Evolutionary conservation across 2,329 filamentous ascomycete species (phyloP), one percentile per base, ranked within the genome.

Genomic region (Fusarium pseudograminearum): DNA sequence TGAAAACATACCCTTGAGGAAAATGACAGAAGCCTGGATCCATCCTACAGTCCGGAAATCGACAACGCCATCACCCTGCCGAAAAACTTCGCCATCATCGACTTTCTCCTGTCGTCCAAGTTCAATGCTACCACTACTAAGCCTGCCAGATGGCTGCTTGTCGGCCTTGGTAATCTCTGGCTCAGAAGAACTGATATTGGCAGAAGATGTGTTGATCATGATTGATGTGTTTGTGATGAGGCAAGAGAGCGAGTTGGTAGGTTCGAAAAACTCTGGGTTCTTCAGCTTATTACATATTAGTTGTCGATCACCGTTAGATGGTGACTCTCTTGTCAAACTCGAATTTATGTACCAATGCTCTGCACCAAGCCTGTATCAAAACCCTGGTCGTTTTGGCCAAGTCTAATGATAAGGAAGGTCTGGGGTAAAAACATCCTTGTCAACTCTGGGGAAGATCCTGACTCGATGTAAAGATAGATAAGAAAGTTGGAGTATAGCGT

Each of bases 1-100:
- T 30, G 18, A 24, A 26, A 60, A 26, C 73, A 57, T 72, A 78
- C 79, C 72, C 71, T 84, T 83, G 24, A 83, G 73, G 61, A 85
- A 84, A 52, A 85, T 83, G 44, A 85, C 79, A 1, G 81, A 80
- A 3, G 83, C 82, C 36, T 82, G 80, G 28, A 82, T 74, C 83
- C 84, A 85, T 38, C 80, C 77, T 22, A 85, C 83, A 10, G 81
- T 84, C 28, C 83, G 78, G 58, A 85, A 85, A 57, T 84, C 78
- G 18, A 85, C 82, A 15, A 77, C 77, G 9, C 81, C 80, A 9
- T 80, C 75, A 4, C 77, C 77, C 28, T 79, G 79, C 71, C 83
- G 82, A 73, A 85, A 85, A 2, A 85, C 80, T 57, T 85, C 83
- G 53, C 78, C 58, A 57, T 81, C 73, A 22, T 78, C 70, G 8